phyloP scores from a whole-genome alignment of 441 rosid species.

The Eutrema salsugineum region DNA sequence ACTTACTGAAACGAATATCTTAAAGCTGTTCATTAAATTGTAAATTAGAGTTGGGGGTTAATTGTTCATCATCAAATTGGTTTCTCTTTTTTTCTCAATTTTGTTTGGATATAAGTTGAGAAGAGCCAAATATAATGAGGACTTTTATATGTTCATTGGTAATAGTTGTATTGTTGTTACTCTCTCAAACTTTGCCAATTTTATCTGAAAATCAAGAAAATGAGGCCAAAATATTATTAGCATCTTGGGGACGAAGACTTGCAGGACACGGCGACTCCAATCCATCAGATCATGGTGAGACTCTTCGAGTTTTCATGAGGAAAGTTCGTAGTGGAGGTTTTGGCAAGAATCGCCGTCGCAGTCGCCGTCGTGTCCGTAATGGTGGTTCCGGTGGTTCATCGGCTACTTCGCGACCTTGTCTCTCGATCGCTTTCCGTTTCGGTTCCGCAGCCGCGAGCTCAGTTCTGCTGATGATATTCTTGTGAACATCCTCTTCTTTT shows the following conservation, averaged over 20 bases:
- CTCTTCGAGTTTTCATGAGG: slow-evolving; percentile 9
- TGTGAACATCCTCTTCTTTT: background rate
- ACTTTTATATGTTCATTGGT: background rate
- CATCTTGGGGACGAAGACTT: background rate
- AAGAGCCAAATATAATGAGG: background rate
- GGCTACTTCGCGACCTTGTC: background rate
- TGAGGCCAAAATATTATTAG: background rate
- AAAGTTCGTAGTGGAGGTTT: slow-evolving; percentile 6
- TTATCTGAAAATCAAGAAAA: slow-evolving; percentile 3
- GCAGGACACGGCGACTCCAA: background rate
- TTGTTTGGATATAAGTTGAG: background rate
- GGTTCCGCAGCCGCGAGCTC: background rate
- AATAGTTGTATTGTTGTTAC: background rate
- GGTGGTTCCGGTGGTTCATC: slow-evolving; percentile 8
- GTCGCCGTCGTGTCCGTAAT: background rate
- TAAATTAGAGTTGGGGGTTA: too few species aligned
- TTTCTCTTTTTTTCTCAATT: background rate
- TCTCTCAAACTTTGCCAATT: background rate
- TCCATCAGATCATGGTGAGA: background rate
- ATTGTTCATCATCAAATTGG: too few species aligned
- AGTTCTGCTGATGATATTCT: background rate
- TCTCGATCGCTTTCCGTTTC: background rate
- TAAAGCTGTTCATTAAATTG: too few species aligned
- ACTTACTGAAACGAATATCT: too few species aligned
- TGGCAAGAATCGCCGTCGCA: background rate